These are phyloP conservation scores for Phylloporus arenicola DNA, from an alignment of 768 basidiomycete species.

Conservation along the genomic window DNA sequence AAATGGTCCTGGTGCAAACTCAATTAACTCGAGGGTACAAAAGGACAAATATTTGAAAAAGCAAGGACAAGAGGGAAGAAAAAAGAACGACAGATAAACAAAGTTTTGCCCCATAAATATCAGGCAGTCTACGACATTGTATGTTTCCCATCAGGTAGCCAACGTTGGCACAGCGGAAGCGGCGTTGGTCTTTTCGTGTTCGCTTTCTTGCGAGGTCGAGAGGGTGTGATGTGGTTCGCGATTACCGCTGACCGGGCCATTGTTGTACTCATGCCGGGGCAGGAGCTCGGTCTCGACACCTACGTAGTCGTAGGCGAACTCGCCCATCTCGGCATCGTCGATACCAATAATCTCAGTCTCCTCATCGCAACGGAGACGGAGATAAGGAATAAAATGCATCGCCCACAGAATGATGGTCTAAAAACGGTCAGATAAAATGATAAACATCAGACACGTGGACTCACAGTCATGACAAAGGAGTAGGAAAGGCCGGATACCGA, in stretches of 20 bases:
- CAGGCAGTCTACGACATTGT: background rate
- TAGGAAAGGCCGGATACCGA: slow-evolving; percentile 60
- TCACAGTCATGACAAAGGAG: slow-evolving; percentile 71
- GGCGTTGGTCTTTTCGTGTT: slow-evolving; percentile 19
- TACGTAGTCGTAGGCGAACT: slow-evolving; percentile 86
- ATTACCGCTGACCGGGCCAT: slow-evolving; percentile 24
- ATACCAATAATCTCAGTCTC: slow-evolving; percentile 77
- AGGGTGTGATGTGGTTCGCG: slow-evolving; percentile 32
- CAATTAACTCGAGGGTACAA: background rate
- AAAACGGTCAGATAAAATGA: background rate
- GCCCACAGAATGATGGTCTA: slow-evolving; percentile 79
- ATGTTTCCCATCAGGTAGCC: background rate
- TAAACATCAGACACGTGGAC: slow-evolving; percentile 18
- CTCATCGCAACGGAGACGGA: slow-evolving; percentile 62
- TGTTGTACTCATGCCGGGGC: slow-evolving; percentile 28
- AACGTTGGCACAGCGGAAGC: slow-evolving; percentile 3
- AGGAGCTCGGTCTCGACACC: slow-evolving; percentile 55
- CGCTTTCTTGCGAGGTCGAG: slow-evolving; percentile 26
- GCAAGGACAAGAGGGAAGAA: background rate
- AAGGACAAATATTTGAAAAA: too few relatives aligned
- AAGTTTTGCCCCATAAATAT: background rate
- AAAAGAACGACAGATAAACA: background rate
- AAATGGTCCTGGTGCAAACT: background rate
- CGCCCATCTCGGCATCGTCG: slow-evolving; percentile 87
- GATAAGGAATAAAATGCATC: slow-evolving; percentile 83